Evolutionary conservation across 2,329 filamentous ascomycete genomes (phyloP).

Genomic region (Xylaria sp.): DNA sequence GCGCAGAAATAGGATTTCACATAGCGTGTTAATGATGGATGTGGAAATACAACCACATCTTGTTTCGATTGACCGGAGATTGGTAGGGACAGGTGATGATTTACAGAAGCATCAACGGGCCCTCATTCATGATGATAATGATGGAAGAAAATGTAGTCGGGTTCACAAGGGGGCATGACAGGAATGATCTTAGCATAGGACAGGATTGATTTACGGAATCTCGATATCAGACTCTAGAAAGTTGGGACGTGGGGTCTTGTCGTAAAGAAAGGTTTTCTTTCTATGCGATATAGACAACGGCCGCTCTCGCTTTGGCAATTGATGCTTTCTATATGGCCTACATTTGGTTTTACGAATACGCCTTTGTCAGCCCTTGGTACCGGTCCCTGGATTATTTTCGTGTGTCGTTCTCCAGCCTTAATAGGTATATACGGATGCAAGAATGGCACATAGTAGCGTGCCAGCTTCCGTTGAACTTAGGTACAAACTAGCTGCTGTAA

Average conservation of each 20-base stretch:
- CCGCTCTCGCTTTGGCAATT: conserved; percentile 7
- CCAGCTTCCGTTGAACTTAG: background rate
- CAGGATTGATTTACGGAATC: conserved; percentile 28
- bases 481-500: background rate
- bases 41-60: conserved; percentile 4
- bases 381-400: background rate
- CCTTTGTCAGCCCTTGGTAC: background rate
- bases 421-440: background rate
- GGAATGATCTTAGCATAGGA: conserved; percentile 33
- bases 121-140: conserved; percentile 34
- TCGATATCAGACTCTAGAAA: conserved; percentile 23
- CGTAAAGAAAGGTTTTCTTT: conserved; percentile 20
- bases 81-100: conserved; percentile 12
- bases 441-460: background rate
- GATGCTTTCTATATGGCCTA: conserved; percentile 7
- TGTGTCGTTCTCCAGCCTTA: background rate
- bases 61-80: conserved; percentile 8
- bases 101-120: conserved; percentile 4
- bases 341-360: background rate
- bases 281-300: conserved; percentile 18
- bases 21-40: conserved; percentile 11
- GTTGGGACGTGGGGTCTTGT: conserved; percentile 17
- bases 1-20: conserved; percentile 12
- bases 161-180: conserved; percentile 27
- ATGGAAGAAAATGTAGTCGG: conserved; percentile 29